phyloP scores from a whole-genome alignment of 805 yeast species.

The Starmera dryadoides region DNA sequence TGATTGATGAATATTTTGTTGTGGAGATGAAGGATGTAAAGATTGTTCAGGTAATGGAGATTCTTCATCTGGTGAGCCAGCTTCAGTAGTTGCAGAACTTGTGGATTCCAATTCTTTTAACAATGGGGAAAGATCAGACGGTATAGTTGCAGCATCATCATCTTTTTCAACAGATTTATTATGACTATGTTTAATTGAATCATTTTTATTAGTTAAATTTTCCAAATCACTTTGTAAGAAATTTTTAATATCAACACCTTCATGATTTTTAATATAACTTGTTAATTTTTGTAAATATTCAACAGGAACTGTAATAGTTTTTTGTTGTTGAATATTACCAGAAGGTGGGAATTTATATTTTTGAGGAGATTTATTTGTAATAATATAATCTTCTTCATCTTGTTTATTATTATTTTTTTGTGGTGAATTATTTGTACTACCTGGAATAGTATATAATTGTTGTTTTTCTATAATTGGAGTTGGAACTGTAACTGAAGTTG shows the following conservation, averaged over 20 bases:
- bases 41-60: neutral
- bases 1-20: no score
- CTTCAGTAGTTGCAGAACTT: neutral
- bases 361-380: slow-evolving; percentile 35
- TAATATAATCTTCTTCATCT: slow-evolving; percentile 37
- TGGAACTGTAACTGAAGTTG: slow-evolving; percentile 1
- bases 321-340: neutral
- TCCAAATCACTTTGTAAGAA: slow-evolving; percentile 12
- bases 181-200: neutral
- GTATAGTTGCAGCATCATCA: neutral
- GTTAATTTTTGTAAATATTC: slow-evolving; percentile 19
- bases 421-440: neutral
- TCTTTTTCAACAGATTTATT: no score
- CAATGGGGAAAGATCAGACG: neutral
- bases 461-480: neutral
- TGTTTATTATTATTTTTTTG: neutral
- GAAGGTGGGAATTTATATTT: slow-evolving; percentile 38
- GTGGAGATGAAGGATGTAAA: neutral
- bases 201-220: neutral
- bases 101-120: neutral
- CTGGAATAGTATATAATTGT: neutral
- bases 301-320: slow-evolving; percentile 20
- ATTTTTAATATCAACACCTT: slow-evolving; percentile 14
- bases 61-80: neutral
- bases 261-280: slow-evolving; percentile 14